Base-by-base conservation (phyloP, 2,329 filamentous ascomycete genomes). In the Pseudovirgaria hyperparasitica region DNA sequence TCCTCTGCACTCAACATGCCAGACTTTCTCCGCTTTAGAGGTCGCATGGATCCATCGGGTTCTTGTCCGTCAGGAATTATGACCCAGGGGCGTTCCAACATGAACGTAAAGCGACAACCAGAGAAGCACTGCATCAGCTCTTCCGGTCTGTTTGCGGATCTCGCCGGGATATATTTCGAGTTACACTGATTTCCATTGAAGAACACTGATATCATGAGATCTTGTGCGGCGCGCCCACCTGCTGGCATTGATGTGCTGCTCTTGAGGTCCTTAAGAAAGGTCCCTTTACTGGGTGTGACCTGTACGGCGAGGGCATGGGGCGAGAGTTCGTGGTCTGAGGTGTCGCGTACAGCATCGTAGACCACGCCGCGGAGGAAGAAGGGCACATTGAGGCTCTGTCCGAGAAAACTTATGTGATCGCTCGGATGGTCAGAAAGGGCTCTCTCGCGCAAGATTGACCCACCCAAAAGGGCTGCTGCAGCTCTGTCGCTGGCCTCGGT, bases 201-300 rank as follows among this genome's bases (percentile, higher is more conserved):
- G 36, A 60, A 57, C 4, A 65, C 50, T n/a, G 64, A 60, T 22
- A 63, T 49, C 37, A 60, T 62, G 26, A 64, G 31, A 18, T 58
- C 50, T 12, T 46, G 43, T n/a, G 37, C 37, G 17, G 11, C 3
- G 14, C 29, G 36, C 10, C 18, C 14, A n/a, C n/a, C n/a, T n/a
- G n/a, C n/a, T n/a, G n/a, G n/a, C n/a, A n/a, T n/a, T n/a, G n/a
- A n/a, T n/a, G n/a, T n/a, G 8, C 27, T 33, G 19, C 29, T 24
- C 11, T 27, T 26, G 9, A 46, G 36, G 12, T 40, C 35, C n/a
- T 31, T 36, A 3, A 41, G 13, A 24, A 52, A 55, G 1, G 51
- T 37, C 26, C 46, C 42, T 6, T 46, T 34, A 5, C 39, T 43
- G 9, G 57, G 36, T 9, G 41, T 34, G 20, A 54, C 36, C 16